Base-by-base conservation (phyloP, 2,329 filamentous ascomycete genomes). In the Trichoderma sp. region DNA sequence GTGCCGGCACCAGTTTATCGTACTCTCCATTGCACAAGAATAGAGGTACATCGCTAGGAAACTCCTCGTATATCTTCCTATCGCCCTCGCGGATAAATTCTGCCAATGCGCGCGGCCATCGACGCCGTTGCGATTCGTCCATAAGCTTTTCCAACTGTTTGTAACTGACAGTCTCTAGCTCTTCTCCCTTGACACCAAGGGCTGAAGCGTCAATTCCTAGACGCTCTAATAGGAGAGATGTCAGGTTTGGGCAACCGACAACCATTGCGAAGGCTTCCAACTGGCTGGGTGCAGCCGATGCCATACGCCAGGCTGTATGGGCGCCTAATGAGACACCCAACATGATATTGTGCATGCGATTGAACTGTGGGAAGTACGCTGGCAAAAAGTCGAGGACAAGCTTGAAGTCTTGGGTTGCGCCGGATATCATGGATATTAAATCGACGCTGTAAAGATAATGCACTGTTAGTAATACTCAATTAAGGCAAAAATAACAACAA, bases 381-480 rank as follows among this genome's bases (percentile, higher is more conserved):
- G 67, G 67, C 31, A 71, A 11, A 41, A 71, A 71, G 21, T 71
- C 67, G 50, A 60, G 31, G 12, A 71, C 67, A n/a, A 71, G 67
- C 41, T 71, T 71, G 21, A 71, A 71, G 24, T 71, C 67, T 41
- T 71, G 67, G 5, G 67, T 71, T 27, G 50, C 67, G 7, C 67
- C 67, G 31, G 67, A 71, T 31, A 62, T 71, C 68, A 62, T 62
- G 3, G 68, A 71, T 18, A 71, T 14, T 6, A 71, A 60, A 14
- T 71, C 67, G 33, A 71, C 21, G 11, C 67, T 71, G 18, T 41
- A 21, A 2, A 38, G 21, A 35, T 4, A 27, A 7, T 18, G 18
- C 24, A 3, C 6, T 12, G 14, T 67, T 35, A 68, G 53, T 38
- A 21, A n/a, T 18, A 6, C n/a, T 45, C 18, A 3, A 62, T 14